Evolutionary conservation across 192 early-diverging fungal genomes (phyloP).

Genomic region (Allomyces javanicus): DNA sequence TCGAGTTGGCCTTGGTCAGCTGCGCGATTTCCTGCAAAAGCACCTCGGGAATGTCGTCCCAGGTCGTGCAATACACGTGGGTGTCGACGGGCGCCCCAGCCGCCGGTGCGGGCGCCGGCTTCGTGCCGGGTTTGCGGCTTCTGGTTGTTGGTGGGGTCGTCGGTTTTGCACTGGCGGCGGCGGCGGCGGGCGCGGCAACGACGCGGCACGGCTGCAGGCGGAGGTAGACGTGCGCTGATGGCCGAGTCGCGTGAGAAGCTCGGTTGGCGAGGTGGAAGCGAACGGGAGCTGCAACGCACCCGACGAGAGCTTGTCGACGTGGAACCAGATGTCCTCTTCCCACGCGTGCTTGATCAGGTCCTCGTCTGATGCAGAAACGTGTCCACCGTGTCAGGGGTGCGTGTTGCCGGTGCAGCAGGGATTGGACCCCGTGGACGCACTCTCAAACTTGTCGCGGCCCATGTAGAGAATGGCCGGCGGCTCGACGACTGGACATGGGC

Average conservation of each 20-base stretch:
- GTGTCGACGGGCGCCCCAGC: not conserved
- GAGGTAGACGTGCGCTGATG: slow-evolving; percentile 94
- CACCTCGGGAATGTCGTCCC: slow-evolving; percentile 55
- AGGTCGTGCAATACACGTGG: slow-evolving; percentile 23
- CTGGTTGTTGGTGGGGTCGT: too few relatives aligned
- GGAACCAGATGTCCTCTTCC: slow-evolving; percentile 75
- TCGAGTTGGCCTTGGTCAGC: slow-evolving; percentile 90
- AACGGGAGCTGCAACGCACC: too few relatives aligned
- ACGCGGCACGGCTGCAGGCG: slow-evolving; percentile 36
- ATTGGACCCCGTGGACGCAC: too few relatives aligned
- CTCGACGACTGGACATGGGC: slow-evolving; percentile 27
- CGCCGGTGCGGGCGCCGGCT: not conserved
- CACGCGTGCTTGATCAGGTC: slow-evolving; percentile 89
- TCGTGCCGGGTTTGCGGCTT: too few relatives aligned
- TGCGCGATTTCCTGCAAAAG: slow-evolving; percentile 77
- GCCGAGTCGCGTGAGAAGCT: too few relatives aligned
- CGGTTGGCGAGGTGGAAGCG: too few relatives aligned
- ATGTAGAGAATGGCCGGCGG: slow-evolving; percentile 75
- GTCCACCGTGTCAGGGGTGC: not conserved
- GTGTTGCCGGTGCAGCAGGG: too few relatives aligned
- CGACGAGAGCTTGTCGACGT: not conserved
- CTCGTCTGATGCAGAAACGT: slow-evolving; percentile 33
- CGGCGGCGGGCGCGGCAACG: not conserved
- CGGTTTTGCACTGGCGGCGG: not conserved
- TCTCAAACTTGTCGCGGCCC: slow-evolving; percentile 98